Evolutionary conservation across 116 monocot species (phyloP).

Genomic region (Thalassia testudinum): DNA sequence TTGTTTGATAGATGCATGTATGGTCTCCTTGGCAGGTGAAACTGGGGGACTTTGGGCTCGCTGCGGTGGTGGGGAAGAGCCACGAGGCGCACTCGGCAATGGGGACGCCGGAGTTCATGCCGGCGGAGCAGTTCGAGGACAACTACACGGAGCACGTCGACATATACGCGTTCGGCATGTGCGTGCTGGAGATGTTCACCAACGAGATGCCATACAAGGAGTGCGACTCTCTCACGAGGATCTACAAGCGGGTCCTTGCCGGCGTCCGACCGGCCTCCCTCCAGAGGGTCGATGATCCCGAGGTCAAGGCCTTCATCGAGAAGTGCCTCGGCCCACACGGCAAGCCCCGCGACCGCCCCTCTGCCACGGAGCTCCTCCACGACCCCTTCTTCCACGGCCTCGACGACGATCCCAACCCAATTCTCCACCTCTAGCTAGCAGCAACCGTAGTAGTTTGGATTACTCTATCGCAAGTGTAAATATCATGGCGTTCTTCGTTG

Average conservation of each 20-base stretch:
- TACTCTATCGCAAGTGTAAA: too few species aligned
- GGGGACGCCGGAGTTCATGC: conserved; percentile 81
- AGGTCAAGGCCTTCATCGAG: conserved; percentile 39
- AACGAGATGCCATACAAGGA: conserved; percentile 64
- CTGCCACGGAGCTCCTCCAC: conserved; percentile 38
- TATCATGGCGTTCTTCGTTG: too few species aligned
- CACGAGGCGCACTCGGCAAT: conserved; percentile 35
- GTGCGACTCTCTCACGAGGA: conserved; percentile 41
- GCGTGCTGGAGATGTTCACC: conserved; percentile 72
- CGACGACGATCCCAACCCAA: conserved; percentile 17
- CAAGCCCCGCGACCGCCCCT: conserved; percentile 18
- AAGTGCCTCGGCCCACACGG: conserved; percentile 29
- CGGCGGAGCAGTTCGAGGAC: conserved; percentile 66
- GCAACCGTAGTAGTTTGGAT: too few species aligned
- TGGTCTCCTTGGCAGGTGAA: conserved; percentile 20
- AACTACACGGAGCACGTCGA: conserved; percentile 74
- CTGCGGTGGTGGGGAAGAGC: conserved; percentile 29
- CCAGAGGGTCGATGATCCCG: conserved; percentile 21
- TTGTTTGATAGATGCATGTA: background rate
- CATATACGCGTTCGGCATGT: conserved; percentile 80
- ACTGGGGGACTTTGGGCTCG: conserved; percentile 78
- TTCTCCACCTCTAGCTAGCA: too few species aligned
- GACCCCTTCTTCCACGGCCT: conserved; percentile 55
- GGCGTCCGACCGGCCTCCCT: conserved; percentile 30
- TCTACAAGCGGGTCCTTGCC: conserved; percentile 44